phyloP scores from a whole-genome alignment of 331 rosid genomes.

The Quercus lobata region DNA sequence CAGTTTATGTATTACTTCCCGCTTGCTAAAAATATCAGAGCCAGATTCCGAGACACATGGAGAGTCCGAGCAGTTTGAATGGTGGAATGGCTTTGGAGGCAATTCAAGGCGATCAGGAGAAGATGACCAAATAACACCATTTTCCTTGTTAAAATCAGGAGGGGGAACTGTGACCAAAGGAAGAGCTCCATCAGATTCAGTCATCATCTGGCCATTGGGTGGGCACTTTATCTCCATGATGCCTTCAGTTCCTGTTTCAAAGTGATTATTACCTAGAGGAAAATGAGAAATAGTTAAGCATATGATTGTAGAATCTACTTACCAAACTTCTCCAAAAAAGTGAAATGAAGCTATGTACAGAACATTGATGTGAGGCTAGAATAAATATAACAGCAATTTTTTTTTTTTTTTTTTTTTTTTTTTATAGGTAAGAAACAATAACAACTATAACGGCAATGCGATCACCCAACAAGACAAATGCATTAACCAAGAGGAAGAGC shows the following conservation, averaged over 20 bases:
- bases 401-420: too few species aligned
- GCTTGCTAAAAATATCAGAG: conserved; percentile 85
- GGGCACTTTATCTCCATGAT: conserved; percentile 54
- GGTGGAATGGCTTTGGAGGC: conserved; percentile 74
- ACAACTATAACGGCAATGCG: too few species aligned
- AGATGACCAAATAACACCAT: conserved; percentile 75
- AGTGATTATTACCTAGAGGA: conserved; percentile 17
- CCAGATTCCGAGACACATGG: conserved; percentile 98
- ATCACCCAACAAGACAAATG: too few species aligned
- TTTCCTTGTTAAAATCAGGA: conserved; percentile 70
- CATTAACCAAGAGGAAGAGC: not conserved
- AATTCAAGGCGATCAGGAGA: conserved; percentile 90
- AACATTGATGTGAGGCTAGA: not conserved
- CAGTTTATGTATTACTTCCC: conserved; percentile 91
- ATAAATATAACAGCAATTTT: too few species aligned
- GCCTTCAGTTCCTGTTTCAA: conserved; percentile 51
- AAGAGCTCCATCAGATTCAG: conserved; percentile 57
- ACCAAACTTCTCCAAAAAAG: not conserved
- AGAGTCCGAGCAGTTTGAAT: conserved; percentile 91
- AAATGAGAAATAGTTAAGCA: conserved; percentile 4
- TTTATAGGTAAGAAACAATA: too few species aligned
- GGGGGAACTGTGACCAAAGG: conserved; percentile 82
- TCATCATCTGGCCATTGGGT: conserved; percentile 50
- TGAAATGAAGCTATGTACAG: not conserved
- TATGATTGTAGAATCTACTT: not conserved